A percentile compares a stretch with the other conserved stretches of the same genome.
Evolutionary conservation across 2,329 filamentous ascomycete genomes (phyloP).

Genomic region (Penicillium sp.): DNA sequence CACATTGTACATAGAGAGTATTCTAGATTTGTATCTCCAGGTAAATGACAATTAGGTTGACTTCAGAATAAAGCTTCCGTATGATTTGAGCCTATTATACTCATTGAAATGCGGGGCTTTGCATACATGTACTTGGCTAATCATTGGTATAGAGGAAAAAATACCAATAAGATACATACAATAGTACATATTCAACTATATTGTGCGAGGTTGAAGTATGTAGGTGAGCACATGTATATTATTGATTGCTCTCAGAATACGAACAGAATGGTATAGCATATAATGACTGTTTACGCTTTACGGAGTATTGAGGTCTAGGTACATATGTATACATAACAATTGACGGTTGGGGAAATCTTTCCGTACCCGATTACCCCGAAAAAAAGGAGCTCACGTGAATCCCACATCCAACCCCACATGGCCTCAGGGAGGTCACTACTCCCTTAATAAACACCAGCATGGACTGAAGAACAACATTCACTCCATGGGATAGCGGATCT

Average conservation of each 20-base stretch:
- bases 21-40: no score
- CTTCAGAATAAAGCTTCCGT: neutral
- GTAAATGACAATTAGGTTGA: neutral
- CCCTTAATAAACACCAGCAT: neutral
- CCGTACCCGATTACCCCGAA: neutral
- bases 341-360: neutral
- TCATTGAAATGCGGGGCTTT: neutral
- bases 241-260: neutral
- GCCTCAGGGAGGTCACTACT: neutral
- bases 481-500: neutral
- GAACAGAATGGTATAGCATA: neutral
- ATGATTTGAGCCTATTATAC: neutral
- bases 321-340: neutral
- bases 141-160: neutral
- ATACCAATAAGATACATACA: neutral
- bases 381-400: conserved; percentile 8
- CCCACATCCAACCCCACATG: conserved; percentile 1
- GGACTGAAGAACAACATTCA: neutral
- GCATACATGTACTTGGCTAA: neutral
- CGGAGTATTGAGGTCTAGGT: neutral
- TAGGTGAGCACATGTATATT: neutral
- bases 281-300: neutral
- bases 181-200: neutral
- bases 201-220: neutral
- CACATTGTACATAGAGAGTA: neutral